Evolutionary conservation across 2,329 filamentous ascomycete genomes (phyloP), one percentile per base, ranked within the genome.

Genomic region (Didymella pomorum): DNA sequence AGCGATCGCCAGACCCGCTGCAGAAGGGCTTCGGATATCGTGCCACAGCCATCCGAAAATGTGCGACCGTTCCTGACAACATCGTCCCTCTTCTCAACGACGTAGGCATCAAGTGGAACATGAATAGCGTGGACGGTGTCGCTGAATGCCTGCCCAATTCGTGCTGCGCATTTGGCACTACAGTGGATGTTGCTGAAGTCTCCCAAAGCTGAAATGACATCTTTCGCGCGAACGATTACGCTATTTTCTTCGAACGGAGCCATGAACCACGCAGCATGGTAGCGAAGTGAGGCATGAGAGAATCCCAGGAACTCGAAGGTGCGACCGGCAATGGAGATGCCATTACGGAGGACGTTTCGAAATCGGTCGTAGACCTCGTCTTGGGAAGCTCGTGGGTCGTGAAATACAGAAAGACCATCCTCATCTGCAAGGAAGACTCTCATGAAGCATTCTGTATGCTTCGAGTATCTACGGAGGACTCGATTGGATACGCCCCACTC

Each of bases 41-140:
- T 92, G 0, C 92, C 92, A 1, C 91, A 89, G 1, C 92, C 92
- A 69, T 95, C 92, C 60, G 89, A 93, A 71, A 95, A 96, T 0
- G 88, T 82, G 4, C 87, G 82, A 0, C 75, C 78, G 11, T 83
- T 83, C n/a, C 74, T 71, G 57, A 82, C 79, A 1, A 91, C 79
- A 57, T 91, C 87, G 0, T 71, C 63, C 0, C 87, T 81, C 73
- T 66, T 1, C 21, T 65, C 51, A 72, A 56, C 61, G 3, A 68
- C 62, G n/a, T 61, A 41, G 82, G 87, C 2, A 86, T 86, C 0
- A 87, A 51, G 77, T 76, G 62, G 5, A 57, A 64, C 20, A 70
- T 67, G 14, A 89, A 93, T 78, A 0, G 89, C 85, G 28, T 84
- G 87, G 0, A 89, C 85, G 0, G 91, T 96, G 64, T 96, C 91